Evolutionary conservation across 225 moss, liverwort and hornwort genomes (phyloP), one percentile per base, ranked within the genome.

Genomic region (Asterella californica): DNA sequence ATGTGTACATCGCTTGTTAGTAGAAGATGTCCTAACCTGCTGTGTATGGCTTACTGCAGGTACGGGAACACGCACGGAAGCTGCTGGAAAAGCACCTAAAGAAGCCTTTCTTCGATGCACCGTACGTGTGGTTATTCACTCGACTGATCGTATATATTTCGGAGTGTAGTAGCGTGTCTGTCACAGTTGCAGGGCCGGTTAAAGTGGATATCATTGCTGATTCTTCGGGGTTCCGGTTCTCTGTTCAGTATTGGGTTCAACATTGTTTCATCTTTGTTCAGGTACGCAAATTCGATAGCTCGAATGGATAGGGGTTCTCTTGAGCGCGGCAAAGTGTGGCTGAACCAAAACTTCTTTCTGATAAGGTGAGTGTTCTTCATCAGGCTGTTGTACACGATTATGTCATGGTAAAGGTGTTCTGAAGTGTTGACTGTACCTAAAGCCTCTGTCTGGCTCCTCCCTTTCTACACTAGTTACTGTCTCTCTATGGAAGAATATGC

Each of bases 21-120:
- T 69, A 46, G 30, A 4, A 6, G 17, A 30, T 53, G 52, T 21
- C 37, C 79, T 85, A 33, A 82, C 62, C 50, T 71, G 32, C 76
- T 5, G 27, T 47, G 8, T 79, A 34, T 65, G 21, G 33, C 32
- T 53, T 47, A 32, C 47, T 72, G 24, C 81, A 87, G 87, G 87
- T 99, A 48, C 94, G 94, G 45, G 99, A 94, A 89, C 99, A 99
- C 82, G 95, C 90, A 49, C 86, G 99, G 77, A 99, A 99, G 83
- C 86, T 99, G 72, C 82, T 99, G 33, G 99, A 99, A 88, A 99
- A 99, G 84, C 82, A 93, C 74, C 74, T 93, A 70, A 87, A 85
- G 70, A 90, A 82, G 21, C 99, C 99, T 32, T 99, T 99, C 79
- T 99, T 99, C 74, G 99, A 99, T 82, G 99, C 99, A 50, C 90